Conservation (phyloP, 345 rosid genomes). For the Aurinia saxatilis region DNA sequence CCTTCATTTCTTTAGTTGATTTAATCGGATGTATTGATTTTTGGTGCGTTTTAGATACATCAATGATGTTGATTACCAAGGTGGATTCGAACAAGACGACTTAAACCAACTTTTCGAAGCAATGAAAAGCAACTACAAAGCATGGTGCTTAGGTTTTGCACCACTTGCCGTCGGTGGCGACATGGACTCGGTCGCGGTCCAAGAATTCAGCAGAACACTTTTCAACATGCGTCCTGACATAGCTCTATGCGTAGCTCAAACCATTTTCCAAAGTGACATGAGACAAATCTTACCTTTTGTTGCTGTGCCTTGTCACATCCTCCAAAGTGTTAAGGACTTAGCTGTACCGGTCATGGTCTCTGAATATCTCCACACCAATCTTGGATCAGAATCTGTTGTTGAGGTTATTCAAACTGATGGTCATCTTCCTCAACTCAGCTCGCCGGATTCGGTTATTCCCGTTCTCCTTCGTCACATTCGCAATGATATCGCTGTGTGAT, state of each 20-base stretch:
- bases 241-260: conserved; percentile 61
- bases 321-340: conserved; percentile 78
- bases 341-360: conserved; percentile 81
- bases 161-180: conserved; percentile 84
- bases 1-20: too few species aligned
- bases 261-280: conserved; percentile 75
- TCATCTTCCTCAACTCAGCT: conserved; percentile 92
- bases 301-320: conserved; percentile 74
- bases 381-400: conserved; percentile 64
- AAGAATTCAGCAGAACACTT: conserved; percentile 86
- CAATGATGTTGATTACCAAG: conserved; percentile 72
- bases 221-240: conserved; percentile 98
- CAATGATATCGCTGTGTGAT: conserved; percentile 35
- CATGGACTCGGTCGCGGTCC: conserved; percentile 79
- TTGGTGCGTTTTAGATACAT: conserved; percentile 34
- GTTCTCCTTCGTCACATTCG: conserved; percentile 70
- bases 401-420: conserved; percentile 84
- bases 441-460: conserved; percentile 79
- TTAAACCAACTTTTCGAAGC: conserved; percentile 73
- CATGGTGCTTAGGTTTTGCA: conserved; percentile 91
- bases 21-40: not conserved
- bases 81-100: conserved; percentile 86
- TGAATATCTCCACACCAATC: conserved; percentile 62
- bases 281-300: conserved; percentile 48
- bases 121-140: conserved; percentile 65